Evolutionary conservation across 805 yeast genomes (phyloP).

Genomic region (Komagataella kurtzmanii): DNA sequence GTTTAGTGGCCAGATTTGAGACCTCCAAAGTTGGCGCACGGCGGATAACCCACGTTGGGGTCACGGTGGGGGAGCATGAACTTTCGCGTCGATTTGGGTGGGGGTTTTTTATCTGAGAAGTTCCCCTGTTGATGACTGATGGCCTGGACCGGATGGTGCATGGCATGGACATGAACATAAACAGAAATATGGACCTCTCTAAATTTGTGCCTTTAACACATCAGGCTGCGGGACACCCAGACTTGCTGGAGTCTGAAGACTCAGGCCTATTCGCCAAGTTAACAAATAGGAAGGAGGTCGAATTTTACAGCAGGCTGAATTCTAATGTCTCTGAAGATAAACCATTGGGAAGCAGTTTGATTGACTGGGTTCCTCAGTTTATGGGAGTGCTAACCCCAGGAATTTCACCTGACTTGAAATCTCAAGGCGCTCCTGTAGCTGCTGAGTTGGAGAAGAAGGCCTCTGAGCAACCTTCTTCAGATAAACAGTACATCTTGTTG

Average conservation of each 20-base stretch:
- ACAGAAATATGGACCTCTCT: background rate
- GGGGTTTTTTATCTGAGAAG: background rate
- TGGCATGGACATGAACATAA: background rate
- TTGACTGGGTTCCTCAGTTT: slow-evolving; percentile 50
- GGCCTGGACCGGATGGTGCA: background rate
- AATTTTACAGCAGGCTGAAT: slow-evolving; percentile 43
- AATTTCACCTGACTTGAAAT: slow-evolving; percentile 14
- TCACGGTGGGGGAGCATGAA: too few species aligned
- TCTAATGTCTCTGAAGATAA: slow-evolving; percentile 11
- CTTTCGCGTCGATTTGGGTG: background rate
- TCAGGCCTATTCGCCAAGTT: slow-evolving; percentile 69
- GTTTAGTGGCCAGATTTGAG: too few species aligned
- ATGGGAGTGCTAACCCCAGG: slow-evolving; percentile 48
- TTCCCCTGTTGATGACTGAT: too few species aligned
- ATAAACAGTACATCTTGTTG: slow-evolving; percentile 41
- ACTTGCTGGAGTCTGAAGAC: slow-evolving; percentile 46
- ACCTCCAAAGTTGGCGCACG: too few species aligned
- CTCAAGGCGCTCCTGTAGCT: slow-evolving; percentile 10
- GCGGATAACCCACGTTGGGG: too few species aligned
- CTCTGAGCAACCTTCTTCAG: background rate
- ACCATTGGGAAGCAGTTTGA: slow-evolving; percentile 20
- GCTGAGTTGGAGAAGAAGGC: slow-evolving; percentile 8
- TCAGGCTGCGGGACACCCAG: slow-evolving; percentile 91
- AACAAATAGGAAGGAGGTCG: slow-evolving; percentile 48
- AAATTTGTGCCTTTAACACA: slow-evolving; percentile 27